phyloP scores from a whole-genome alignment of 2,329 filamentous ascomycete genomes.

The Ophiosphaerella herpotricha region DNA sequence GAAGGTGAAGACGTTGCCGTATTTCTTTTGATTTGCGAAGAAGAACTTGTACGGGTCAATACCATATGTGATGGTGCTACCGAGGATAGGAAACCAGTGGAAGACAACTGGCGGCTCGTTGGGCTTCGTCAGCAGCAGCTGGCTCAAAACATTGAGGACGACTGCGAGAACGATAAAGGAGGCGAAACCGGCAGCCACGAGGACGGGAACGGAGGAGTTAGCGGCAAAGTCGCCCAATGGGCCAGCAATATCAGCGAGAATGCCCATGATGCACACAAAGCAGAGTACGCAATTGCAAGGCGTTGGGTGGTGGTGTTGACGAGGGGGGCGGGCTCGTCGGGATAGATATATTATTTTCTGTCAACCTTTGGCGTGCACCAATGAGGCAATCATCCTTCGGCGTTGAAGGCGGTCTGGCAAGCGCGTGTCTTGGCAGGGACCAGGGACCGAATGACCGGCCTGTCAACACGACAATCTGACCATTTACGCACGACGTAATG shows the following conservation, averaged over 20 bases:
- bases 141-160: conserved; percentile 76
- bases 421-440: conserved; percentile 27
- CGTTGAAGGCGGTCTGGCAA: conserved; percentile 20
- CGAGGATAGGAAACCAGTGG: conserved; percentile 73
- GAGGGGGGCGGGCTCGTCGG: conserved; percentile 18
- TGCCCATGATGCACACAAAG: conserved; percentile 52
- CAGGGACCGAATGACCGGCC: conserved; percentile 9
- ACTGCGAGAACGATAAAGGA: conserved; percentile 62
- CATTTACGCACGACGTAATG: conserved; percentile 28
- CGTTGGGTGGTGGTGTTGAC: conserved; percentile 3
- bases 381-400: conserved; percentile 14
- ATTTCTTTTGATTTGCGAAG: conserved; percentile 72
- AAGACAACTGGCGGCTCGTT: conserved; percentile 68
- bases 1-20: conserved; percentile 90
- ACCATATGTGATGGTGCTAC: conserved; percentile 90
- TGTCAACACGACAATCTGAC: conserved; percentile 22
- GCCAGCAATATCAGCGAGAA: conserved; percentile 55
- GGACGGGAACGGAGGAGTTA: conserved; percentile 48
- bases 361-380: conserved; percentile 22
- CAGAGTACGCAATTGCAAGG: conserved; percentile 15
- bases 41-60: conserved; percentile 95
- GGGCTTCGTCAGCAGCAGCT: conserved; percentile 79
- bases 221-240: conserved; percentile 54
- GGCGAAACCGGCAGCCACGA: conserved; percentile 51
- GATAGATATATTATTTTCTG: conserved; percentile 28